Evolutionary conservation across 257 asterid species (phyloP).

Genomic region (Solanum sparsipilum): DNA sequence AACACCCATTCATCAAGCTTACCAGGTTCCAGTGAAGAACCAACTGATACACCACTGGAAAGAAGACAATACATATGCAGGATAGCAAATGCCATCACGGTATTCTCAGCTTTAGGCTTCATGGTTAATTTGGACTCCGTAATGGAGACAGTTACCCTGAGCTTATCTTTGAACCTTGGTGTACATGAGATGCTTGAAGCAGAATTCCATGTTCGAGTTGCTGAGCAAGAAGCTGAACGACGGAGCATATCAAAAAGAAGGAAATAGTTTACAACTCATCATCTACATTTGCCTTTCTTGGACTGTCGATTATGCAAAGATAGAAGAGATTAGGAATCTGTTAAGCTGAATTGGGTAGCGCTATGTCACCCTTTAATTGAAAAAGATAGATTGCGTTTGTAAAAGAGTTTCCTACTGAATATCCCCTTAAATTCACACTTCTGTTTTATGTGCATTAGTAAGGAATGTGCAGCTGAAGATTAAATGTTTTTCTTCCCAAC

Average conservation of each 20-base stretch:
- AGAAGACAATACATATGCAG: constrained; percentile 68
- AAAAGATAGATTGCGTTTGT: not conserved
- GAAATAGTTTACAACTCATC: constrained; percentile 15
- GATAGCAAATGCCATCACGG: constrained; percentile 69
- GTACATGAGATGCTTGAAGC: constrained; percentile 84
- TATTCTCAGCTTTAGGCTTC: constrained; percentile 63
- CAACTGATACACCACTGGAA: constrained; percentile 37
- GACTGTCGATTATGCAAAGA: not conserved
- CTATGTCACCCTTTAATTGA: not conserved
- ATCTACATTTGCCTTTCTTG: not conserved
- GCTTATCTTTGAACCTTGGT: constrained; percentile 42
- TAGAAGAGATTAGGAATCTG: not conserved
- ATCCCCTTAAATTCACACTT: not conserved
- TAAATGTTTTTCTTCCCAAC: not conserved
- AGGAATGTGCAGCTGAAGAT: not conserved
- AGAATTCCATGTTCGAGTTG: constrained; percentile 70
- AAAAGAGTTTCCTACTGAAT: not conserved
- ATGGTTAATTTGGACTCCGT: constrained; percentile 48
- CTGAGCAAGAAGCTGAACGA: constrained; percentile 78
- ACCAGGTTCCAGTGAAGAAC: constrained; percentile 29
- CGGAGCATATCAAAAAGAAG: constrained; percentile 34
- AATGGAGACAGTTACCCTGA: constrained; percentile 38
- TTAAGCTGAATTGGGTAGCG: not conserved
- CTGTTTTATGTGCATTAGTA: not conserved
- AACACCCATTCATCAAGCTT: constrained; percentile 15